phyloP scores from a whole-genome alignment of 1,139 yeast species.

The Debaryomyces udenii region DNA sequence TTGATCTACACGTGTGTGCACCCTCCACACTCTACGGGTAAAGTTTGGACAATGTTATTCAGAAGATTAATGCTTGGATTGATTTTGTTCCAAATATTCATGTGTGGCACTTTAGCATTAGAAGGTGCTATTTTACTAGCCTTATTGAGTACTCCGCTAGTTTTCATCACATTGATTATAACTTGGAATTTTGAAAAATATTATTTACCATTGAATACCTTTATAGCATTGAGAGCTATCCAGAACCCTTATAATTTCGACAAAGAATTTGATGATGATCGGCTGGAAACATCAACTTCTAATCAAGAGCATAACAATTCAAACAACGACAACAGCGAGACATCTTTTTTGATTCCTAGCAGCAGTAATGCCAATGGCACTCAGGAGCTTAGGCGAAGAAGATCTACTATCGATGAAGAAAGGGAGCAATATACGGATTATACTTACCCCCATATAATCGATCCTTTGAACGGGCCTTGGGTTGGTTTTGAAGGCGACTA shows the following conservation, averaged over 20 bases:
- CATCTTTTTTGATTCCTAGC: slow-evolving; percentile 29
- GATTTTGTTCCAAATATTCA: slow-evolving; percentile 61
- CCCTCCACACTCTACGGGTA: slow-evolving; percentile 73
- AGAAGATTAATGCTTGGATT: slow-evolving; percentile 64
- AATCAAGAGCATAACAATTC: slow-evolving; percentile 11
- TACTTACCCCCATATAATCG: slow-evolving; percentile 51
- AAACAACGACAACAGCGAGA: slow-evolving; percentile 25
- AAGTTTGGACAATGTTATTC: slow-evolving; percentile 71
- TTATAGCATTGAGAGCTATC: slow-evolving; percentile 66
- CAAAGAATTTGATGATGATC: slow-evolving; percentile 46
- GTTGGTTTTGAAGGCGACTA: slow-evolving; percentile 58
- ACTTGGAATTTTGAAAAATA: slow-evolving; percentile 61
- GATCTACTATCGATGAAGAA: slow-evolving; percentile 58
- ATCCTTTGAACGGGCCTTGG: slow-evolving; percentile 59
- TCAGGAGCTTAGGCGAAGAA: slow-evolving; percentile 26
- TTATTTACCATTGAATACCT: slow-evolving; percentile 59
- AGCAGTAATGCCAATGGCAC: slow-evolving; percentile 11
- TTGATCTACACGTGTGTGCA: slow-evolving; percentile 67
- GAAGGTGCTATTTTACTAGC: slow-evolving; percentile 62
- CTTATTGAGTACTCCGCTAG: slow-evolving; percentile 53
- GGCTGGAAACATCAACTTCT: slow-evolving; percentile 12
- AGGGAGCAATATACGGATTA: slow-evolving; percentile 54
- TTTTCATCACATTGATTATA: slow-evolving; percentile 51
- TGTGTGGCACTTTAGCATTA: slow-evolving; percentile 70
- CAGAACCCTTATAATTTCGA: slow-evolving; percentile 47